A percentile compares a stretch with the other conserved stretches of the same genome.
Conservation (phyloP, 345 rosid species). For the Populus pruinosa region DNA sequence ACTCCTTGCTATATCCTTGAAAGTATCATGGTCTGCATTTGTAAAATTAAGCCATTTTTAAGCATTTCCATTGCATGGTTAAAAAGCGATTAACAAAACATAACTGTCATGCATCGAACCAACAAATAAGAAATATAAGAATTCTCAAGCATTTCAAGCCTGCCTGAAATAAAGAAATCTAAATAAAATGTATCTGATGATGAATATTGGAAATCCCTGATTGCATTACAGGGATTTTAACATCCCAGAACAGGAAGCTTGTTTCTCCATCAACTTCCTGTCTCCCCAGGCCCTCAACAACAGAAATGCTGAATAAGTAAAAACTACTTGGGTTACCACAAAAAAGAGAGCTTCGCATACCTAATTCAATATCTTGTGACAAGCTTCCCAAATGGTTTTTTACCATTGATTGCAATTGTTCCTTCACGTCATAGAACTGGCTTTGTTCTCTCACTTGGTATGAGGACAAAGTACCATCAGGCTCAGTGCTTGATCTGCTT, state of each 20-base stretch:
- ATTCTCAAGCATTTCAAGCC: neutral
- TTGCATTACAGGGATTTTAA: neutral
- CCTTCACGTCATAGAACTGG: slow-evolving; percentile 45
- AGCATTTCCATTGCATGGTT: slow-evolving; percentile 8
- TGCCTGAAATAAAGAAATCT: neutral
- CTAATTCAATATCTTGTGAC: slow-evolving; percentile 56
- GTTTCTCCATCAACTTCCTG: neutral
- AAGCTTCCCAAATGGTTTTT: slow-evolving; percentile 64
- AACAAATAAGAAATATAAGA: neutral
- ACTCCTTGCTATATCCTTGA: slow-evolving; percentile 64
- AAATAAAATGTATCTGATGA: neutral
- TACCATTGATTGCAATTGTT: slow-evolving; percentile 69
- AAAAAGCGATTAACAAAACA: neutral
- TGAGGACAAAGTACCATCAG: slow-evolving; percentile 31
- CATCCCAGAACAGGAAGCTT: neutral
- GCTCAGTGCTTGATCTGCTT: slow-evolving; percentile 40
- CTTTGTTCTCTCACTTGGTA: slow-evolving; percentile 33
- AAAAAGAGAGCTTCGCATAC: slow-evolving; percentile 34
- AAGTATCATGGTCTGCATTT: slow-evolving; percentile 51
- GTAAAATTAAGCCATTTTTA: neutral
- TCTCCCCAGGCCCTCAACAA: neutral
- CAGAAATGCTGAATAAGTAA: neutral
- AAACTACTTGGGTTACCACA: neutral
- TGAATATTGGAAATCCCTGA: neutral
- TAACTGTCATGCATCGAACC: neutral